A percentile compares a stretch with the other conserved stretches of the same genome.
phyloP scores from a whole-genome alignment of 2,329 filamentous ascomycete species.

The Dactylellina haptotyla region DNA sequence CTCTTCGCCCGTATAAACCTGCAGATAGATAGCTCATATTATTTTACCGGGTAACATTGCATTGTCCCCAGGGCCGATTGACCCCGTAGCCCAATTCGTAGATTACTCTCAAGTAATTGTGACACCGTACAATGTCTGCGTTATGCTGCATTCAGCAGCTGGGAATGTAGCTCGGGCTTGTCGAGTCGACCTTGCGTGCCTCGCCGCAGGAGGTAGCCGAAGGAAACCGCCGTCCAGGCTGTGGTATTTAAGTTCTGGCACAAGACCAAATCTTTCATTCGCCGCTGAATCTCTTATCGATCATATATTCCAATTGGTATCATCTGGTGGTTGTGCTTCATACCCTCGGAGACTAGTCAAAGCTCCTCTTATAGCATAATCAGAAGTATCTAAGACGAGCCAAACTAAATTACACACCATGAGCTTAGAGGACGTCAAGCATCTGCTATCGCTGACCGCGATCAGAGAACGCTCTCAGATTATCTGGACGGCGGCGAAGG shows the following conservation, averaged over 20 bases:
- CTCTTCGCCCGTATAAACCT: not conserved
- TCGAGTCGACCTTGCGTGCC: conserved; percentile 10
- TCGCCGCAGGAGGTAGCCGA: conserved; percentile 30
- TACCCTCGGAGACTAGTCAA: too few species aligned
- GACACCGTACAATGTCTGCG: not conserved
- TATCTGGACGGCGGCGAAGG: conserved; percentile 78
- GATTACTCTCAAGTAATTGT: not conserved
- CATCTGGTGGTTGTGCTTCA: too few species aligned
- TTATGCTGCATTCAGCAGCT: conserved; percentile 24
- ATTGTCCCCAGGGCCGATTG: too few species aligned
- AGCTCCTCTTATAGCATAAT: too few species aligned
- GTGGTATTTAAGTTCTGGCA: conserved; percentile 23
- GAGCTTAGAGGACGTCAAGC: conserved; percentile 70
- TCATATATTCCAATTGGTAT: too few species aligned
- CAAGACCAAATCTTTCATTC: too few species aligned
- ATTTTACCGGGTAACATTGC: not conserved
- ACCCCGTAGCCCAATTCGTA: too few species aligned
- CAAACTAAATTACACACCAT: not conserved
- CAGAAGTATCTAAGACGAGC: too few species aligned
- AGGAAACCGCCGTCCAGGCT: conserved; percentile 28
- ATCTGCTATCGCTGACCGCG: conserved; percentile 87
- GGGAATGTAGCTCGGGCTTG: conserved; percentile 34
- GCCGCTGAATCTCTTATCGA: not conserved
- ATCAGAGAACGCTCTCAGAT: conserved; percentile 82
- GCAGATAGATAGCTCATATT: too few species aligned